A percentile compares a stretch with the other conserved stretches of the same genome.
These are phyloP conservation scores for Papiliotrema laurentii DNA, from an alignment of 1,284 basidiomycete species.

Conservation along the genomic window DNA sequence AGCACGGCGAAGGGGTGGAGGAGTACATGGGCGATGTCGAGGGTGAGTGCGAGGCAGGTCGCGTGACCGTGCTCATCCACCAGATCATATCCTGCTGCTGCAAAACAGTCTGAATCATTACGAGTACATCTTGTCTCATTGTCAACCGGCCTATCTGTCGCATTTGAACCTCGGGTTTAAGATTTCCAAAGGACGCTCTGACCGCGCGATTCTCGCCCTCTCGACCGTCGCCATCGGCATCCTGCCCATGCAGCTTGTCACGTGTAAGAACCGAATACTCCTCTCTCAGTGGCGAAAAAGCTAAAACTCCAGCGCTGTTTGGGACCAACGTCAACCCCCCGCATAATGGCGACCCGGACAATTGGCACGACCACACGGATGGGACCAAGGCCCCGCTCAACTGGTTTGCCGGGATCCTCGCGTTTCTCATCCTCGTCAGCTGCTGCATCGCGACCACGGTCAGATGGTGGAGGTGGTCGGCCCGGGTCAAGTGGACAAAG, in stretches of 20 bases:
- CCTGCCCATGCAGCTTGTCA: conserved; percentile 62
- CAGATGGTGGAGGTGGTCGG: conserved; percentile 41
- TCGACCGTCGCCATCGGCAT: conserved; percentile 65
- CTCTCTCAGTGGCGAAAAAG: conserved; percentile 1
- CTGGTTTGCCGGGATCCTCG: conserved; percentile 40
- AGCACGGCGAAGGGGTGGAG: conserved; percentile 58
- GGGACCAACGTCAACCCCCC: conserved; percentile 59
- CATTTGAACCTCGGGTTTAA: conserved; percentile 66
- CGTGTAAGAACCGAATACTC: conserved; percentile 51
- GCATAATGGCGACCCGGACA: conserved; percentile 38
- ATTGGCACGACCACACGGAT: conserved; percentile 24
- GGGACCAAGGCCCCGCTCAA: conserved; percentile 28
- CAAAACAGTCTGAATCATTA: conserved; percentile 82
- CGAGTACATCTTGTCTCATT: conserved; percentile 81
- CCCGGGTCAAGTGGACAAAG: conserved; percentile 29
- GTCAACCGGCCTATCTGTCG: conserved; percentile 78
- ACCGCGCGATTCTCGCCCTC: conserved; percentile 64
- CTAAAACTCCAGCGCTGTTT: conserved; percentile 55
- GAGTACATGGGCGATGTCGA: conserved; percentile 92
- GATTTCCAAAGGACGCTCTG: conserved; percentile 59
- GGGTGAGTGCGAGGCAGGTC: conserved; percentile 55
- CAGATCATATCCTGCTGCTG: conserved; percentile 86
- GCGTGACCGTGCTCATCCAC: neutral
- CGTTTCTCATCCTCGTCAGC: conserved; percentile 32
- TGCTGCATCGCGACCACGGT: conserved; percentile 38